Conservation (phyloP, 495 filamentous ascomycete species). For the Penicillium egyptiacum region DNA sequence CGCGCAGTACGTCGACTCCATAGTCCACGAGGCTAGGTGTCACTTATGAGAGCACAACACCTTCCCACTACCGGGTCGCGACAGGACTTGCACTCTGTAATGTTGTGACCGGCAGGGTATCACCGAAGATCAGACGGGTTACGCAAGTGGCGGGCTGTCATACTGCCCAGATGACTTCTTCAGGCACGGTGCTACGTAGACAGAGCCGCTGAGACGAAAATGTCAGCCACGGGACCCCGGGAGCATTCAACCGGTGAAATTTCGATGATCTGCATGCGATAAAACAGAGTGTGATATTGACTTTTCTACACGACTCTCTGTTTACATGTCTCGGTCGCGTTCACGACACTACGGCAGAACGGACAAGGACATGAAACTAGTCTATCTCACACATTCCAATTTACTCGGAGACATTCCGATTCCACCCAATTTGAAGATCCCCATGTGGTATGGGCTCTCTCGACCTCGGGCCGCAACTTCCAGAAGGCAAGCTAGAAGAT, state of each 20-base stretch:
- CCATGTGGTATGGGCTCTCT: conserved; percentile 5
- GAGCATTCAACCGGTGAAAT: conserved; percentile 5
- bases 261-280: conserved; percentile 7
- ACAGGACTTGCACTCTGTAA: conserved; percentile 12
- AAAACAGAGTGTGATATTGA: neutral
- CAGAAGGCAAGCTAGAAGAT: conserved; percentile 22
- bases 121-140: conserved; percentile 2
- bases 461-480: conserved; percentile 23
- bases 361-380: neutral
- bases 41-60: neutral
- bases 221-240: conserved; percentile 10
- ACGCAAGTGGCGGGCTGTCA: conserved; percentile 18
- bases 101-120: conserved; percentile 13
- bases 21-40: neutral
- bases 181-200: conserved; percentile 9
- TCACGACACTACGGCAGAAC: conserved; percentile 4
- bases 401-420: conserved; percentile 7
- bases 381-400: neutral
- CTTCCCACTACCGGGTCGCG: conserved; percentile 10
- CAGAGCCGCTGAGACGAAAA: conserved; percentile 13
- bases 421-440: conserved; percentile 9
- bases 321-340: conserved; percentile 15
- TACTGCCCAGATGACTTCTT: conserved; percentile 3
- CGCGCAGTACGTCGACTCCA: neutral
- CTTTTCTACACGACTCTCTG: conserved; percentile 6